Conservation (phyloP, 208 protist genomes). For the Chromosphaera perkinsii region DNA sequence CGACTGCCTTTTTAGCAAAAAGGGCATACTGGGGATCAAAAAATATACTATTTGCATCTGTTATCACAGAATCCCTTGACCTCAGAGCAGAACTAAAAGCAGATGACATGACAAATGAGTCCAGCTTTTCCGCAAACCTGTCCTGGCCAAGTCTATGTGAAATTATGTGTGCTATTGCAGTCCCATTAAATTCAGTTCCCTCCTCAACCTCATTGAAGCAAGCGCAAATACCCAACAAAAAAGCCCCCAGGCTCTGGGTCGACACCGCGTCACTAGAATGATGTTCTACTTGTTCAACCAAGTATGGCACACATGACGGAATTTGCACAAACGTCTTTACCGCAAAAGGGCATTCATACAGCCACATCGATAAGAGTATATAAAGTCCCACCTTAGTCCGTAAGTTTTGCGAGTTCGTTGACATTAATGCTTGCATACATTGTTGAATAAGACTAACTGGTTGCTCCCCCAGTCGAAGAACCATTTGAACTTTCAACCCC, state of each 20-base stretch:
- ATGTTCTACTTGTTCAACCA: slow-evolving; percentile 2
- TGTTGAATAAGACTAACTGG: slow-evolving; percentile 1
- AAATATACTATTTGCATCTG: no score
- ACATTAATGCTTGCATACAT: background rate
- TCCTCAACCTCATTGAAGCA: slow-evolving; percentile 2
- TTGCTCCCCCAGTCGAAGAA: background rate
- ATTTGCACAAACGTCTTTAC: background rate
- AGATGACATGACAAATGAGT: no score
- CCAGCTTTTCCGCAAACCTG: no score
- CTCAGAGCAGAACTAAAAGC: no score
- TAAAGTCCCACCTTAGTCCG: slow-evolving; percentile 5
- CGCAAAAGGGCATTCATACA: slow-evolving; percentile 2
- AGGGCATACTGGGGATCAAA: no score
- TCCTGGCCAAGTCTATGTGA: no score
- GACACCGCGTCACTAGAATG: background rate
- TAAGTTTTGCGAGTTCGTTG: background rate
- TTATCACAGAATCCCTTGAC: no score
- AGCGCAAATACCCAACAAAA: slow-evolving; percentile 12
- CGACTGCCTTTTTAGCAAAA: no score
- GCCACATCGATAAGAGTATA: background rate
- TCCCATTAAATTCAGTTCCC: no score
- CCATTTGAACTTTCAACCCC: background rate
- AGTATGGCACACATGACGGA: background rate
- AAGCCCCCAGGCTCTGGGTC: background rate
- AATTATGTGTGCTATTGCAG: no score